phyloP scores from a whole-genome alignment of 331 rosid genomes.

The Saraca asoca region DNA sequence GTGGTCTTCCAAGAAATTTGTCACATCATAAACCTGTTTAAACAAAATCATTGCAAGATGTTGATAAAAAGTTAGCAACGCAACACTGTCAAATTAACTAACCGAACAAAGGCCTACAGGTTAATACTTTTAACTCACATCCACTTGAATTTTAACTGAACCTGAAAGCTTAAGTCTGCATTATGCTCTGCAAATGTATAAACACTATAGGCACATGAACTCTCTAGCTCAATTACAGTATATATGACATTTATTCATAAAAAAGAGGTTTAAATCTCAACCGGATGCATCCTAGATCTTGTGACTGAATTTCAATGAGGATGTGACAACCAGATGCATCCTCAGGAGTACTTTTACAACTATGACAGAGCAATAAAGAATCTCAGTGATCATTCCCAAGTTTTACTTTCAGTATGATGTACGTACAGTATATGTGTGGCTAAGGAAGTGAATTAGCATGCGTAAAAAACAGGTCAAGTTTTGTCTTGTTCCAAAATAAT shows the following conservation, averaged over 20 bases:
- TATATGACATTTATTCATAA: neutral
- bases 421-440: neutral
- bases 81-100: neutral
- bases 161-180: constrained; percentile 14
- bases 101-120: neutral
- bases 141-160: too few relatives aligned
- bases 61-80: neutral
- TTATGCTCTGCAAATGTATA: too few relatives aligned
- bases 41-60: constrained; percentile 19
- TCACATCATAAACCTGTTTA: constrained; percentile 82
- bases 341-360: too few relatives aligned
- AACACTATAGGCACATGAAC: constrained; percentile 5
- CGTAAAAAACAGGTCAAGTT: neutral
- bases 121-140: too few relatives aligned
- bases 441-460: neutral
- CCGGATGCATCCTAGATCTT: neutral
- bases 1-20: constrained; percentile 93
- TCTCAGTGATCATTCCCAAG: neutral
- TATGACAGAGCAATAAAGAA: neutral
- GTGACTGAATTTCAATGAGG: neutral
- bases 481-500: constrained; percentile 8
- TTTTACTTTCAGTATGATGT: neutral
- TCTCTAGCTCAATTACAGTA: constrained; percentile 1
- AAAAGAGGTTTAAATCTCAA: neutral
- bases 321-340: too few relatives aligned